Percentiles rank a stretch among this genome's conserved stretches.
These are phyloP conservation scores for Brassica rapa DNA, from an alignment of 345 rosid genomes.

Conservation along the genomic window DNA sequence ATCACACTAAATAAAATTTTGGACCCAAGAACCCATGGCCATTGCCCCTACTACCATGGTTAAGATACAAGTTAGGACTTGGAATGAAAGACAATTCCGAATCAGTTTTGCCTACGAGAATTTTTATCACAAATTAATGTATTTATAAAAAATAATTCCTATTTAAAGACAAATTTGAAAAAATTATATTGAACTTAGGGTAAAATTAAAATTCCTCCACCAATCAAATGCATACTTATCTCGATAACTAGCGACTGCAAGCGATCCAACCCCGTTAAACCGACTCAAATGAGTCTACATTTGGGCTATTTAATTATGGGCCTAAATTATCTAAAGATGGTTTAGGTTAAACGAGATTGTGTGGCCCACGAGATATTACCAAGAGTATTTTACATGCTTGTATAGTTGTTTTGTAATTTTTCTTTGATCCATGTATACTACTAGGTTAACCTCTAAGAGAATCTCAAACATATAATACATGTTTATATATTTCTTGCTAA, in stretches of 20 bases:
- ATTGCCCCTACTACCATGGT: too few relatives aligned
- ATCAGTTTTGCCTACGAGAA: too few relatives aligned
- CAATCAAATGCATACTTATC: too few relatives aligned
- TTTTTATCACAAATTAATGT: too few relatives aligned
- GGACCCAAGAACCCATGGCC: too few relatives aligned
- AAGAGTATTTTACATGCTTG: background rate
- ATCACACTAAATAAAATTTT: too few relatives aligned
- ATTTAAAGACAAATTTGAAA: too few relatives aligned
- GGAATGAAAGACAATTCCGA: too few relatives aligned
- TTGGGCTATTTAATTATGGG: background rate
- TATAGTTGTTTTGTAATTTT: background rate
- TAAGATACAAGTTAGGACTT: too few relatives aligned
- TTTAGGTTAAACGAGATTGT: background rate
- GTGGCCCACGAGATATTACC: constrained; percentile 12
- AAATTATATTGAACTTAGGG: too few relatives aligned
- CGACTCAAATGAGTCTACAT: background rate
- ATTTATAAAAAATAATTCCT: too few relatives aligned
- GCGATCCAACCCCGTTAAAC: background rate
- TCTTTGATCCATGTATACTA: background rate
- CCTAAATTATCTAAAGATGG: background rate
- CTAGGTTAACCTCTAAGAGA: background rate
- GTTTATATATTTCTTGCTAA: background rate
- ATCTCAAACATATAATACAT: background rate
- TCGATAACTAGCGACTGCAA: background rate
- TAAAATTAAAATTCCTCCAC: too few relatives aligned